Percentiles rank a stretch among this genome's conserved stretches.
These are phyloP conservation scores for Aspergillus cristatus DNA, from an alignment of 495 filamentous ascomycete species.

Conservation along the genomic window DNA sequence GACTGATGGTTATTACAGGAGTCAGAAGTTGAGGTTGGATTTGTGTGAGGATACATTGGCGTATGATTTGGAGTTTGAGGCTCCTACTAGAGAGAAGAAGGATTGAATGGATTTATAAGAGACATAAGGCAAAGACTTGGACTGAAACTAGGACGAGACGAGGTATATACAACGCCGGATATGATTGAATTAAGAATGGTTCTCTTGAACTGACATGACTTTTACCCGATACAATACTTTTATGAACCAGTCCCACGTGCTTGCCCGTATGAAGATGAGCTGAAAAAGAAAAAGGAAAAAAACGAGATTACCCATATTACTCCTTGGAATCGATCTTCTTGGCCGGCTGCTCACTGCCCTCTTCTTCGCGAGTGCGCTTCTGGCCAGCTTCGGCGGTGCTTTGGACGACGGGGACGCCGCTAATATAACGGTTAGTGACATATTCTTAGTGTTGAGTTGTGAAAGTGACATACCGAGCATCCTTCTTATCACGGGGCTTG, in stretches of 20 bases:
- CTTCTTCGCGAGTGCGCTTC: slow-evolving; percentile 41
- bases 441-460: neutral
- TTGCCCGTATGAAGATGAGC: neutral
- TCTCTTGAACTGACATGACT: neutral
- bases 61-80: slow-evolving; percentile 35
- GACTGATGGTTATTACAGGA: slow-evolving; percentile 16
- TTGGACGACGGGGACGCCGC: slow-evolving; percentile 40
- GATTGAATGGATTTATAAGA: too few relatives aligned
- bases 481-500: slow-evolving; percentile 27
- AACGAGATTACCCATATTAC: slow-evolving; percentile 17
- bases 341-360: slow-evolving; percentile 29
- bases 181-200: neutral
- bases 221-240: neutral
- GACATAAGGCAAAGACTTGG: too few relatives aligned
- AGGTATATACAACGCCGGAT: neutral
- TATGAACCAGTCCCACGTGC: slow-evolving; percentile 2
- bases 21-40: slow-evolving; percentile 33
- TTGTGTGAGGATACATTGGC: slow-evolving; percentile 37
- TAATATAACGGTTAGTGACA: slow-evolving; percentile 6
- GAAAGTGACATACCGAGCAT: slow-evolving; percentile 30
- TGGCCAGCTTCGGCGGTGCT: slow-evolving; percentile 33
- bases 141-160: too few relatives aligned
- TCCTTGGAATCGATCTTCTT: slow-evolving; percentile 45
- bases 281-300: slow-evolving; percentile 11
- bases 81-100: too few relatives aligned